A percentile compares a stretch with the other conserved stretches of the same genome.
These are phyloP conservation scores for Eucalyptus tenuipes DNA, from an alignment of 345 rosid genomes.

Conservation along the genomic window DNA sequence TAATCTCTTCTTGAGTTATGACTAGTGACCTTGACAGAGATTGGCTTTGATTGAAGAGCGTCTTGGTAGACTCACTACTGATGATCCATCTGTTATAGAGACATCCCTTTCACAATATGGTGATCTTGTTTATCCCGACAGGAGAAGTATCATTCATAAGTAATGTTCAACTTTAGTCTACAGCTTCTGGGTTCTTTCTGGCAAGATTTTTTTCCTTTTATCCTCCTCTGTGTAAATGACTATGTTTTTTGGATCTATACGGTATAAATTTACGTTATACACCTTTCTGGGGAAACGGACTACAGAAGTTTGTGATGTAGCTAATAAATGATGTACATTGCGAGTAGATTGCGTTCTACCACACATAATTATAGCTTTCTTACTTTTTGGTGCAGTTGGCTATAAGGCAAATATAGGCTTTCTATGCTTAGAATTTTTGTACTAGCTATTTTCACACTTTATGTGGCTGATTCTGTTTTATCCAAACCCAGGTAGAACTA, in stretches of 20 bases:
- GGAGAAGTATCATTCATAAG: conserved; percentile 53
- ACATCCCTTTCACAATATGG: conserved; percentile 78
- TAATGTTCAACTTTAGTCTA: conserved; percentile 4
- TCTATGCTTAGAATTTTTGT: conserved; percentile 1
- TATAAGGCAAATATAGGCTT: conserved; percentile 6
- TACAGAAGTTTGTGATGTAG: conserved; percentile 11
- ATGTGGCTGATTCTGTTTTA: not conserved
- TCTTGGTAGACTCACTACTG: conserved; percentile 68
- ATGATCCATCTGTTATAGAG: conserved; percentile 66
- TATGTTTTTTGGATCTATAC: not conserved
- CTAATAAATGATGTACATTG: conserved; percentile 53
- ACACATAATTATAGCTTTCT: not conserved
- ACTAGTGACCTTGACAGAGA: conserved; percentile 36
- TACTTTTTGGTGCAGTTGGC: too few species aligned
- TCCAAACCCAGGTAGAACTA: not conserved
- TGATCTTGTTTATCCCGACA: conserved; percentile 73
- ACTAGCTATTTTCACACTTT: not conserved
- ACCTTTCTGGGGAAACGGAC: fast-evolving
- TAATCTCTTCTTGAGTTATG: not conserved
- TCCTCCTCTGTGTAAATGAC: not conserved
- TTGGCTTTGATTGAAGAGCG: conserved; percentile 68
- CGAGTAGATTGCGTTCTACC: not conserved
- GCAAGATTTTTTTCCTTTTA: not conserved
- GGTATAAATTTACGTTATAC: not conserved
- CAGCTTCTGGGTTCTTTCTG: not conserved